Percentiles rank a stretch among this genome's conserved stretches.
Conservation (phyloP, 345 rosid genomes). For the Eucalyptus albens region DNA sequence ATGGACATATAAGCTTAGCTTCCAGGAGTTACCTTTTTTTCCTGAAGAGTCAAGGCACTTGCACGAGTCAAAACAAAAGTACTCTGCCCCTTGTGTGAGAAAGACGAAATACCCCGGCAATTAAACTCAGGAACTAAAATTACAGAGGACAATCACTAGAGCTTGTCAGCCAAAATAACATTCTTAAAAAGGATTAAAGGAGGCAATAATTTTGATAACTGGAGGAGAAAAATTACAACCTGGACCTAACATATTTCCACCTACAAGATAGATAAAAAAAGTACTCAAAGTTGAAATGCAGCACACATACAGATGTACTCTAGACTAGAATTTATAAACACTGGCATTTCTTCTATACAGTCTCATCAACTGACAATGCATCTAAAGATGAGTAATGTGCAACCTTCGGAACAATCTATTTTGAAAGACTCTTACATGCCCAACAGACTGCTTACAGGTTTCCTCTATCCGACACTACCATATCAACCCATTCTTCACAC, state of each 20-base stretch:
- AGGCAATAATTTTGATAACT: not conserved
- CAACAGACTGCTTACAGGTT: not conserved
- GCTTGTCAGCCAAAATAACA: not conserved
- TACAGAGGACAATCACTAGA: not conserved
- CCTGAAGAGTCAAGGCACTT: constrained; percentile 24
- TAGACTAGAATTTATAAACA: not conserved
- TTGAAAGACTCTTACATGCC: not conserved
- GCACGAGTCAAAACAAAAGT: constrained; percentile 22
- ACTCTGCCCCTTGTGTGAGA: constrained; percentile 15
- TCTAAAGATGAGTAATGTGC: not conserved
- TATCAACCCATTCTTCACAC: not conserved
- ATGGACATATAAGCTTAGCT: not conserved
- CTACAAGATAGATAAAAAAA: not conserved
- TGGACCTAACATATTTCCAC: not conserved
- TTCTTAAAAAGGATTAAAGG: not conserved
- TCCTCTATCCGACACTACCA: not conserved
- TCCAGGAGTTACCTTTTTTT: constrained; percentile 40
- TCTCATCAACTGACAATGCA: not conserved
- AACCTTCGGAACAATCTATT: not conserved
- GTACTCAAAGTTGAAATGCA: not conserved
- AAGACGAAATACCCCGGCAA: constrained; percentile 14
- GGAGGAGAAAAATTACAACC: not conserved
- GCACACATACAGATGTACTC: not conserved
- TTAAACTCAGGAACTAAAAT: constrained; percentile 26
- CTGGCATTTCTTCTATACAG: not conserved